These are phyloP conservation scores for Hibiscus mutabilis DNA, from an alignment of 345 rosid species.

Conservation along the genomic window DNA sequence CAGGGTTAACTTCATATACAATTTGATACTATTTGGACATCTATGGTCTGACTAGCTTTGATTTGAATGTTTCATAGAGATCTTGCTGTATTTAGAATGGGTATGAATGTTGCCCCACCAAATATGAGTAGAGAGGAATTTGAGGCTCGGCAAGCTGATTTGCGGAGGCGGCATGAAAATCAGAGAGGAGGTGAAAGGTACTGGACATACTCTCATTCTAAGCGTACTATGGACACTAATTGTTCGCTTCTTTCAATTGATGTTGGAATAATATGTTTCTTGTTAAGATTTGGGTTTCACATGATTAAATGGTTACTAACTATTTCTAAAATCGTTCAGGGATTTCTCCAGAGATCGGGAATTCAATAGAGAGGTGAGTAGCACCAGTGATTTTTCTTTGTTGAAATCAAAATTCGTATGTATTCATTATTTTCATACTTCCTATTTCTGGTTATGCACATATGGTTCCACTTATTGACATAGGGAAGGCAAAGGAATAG, in stretches of 20 bases:
- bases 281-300: not conserved
- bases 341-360: constrained; percentile 69
- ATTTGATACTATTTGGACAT: not conserved
- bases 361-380: constrained; percentile 56
- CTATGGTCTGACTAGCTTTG: not conserved
- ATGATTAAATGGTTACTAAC: not conserved
- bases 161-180: constrained; percentile 74
- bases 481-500: not conserved
- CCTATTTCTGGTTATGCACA: not conserved
- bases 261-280: not conserved
- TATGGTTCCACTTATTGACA: not conserved
- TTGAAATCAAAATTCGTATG: constrained; percentile 53
- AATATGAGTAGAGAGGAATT: constrained; percentile 87
- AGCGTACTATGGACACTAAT: not conserved
- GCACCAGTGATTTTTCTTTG: constrained; percentile 36
- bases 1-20: not conserved
- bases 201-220: not conserved
- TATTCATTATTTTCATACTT: constrained; percentile 15
- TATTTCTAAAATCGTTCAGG: constrained; percentile 34
- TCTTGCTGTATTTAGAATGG: constrained; percentile 74
- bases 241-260: not conserved
- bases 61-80: constrained; percentile 41
- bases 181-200: constrained; percentile 81
- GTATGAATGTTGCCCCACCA: constrained; percentile 67
- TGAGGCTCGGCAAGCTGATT: constrained; percentile 81